phyloP scores from a whole-genome alignment of 495 filamentous ascomycete species.

The Penicillium lividum region DNA sequence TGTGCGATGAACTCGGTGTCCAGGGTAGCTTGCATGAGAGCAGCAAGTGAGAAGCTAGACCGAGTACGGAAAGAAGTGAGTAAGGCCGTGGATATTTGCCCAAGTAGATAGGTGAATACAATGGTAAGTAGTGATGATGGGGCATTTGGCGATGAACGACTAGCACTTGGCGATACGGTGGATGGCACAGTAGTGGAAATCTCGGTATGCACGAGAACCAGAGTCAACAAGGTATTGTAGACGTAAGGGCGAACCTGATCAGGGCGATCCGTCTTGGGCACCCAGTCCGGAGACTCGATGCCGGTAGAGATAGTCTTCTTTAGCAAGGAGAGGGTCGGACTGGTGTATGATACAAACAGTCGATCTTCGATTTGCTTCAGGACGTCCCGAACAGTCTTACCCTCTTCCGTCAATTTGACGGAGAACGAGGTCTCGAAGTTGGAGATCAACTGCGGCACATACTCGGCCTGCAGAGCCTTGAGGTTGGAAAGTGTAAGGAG shows the following conservation, averaged over 20 bases:
- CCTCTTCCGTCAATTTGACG: conserved; percentile 87
- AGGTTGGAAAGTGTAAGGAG: conserved; percentile 92
- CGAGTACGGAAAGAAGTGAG: conserved; percentile 69
- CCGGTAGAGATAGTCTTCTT: conserved; percentile 67
- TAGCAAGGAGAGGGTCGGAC: conserved; percentile 64
- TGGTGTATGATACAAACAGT: conserved; percentile 88
- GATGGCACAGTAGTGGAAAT: conserved; percentile 72
- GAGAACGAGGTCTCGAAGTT: conserved; percentile 90
- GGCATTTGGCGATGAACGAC: conserved; percentile 42
- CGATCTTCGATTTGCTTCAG: conserved; percentile 84
- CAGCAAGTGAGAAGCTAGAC: conserved; percentile 67
- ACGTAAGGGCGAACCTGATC: conserved; percentile 81
- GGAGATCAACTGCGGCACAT: conserved; percentile 78
- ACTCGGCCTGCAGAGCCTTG: conserved; percentile 69
- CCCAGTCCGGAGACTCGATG: conserved; percentile 70
- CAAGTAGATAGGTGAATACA: conserved; percentile 78
- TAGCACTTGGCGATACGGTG: conserved; percentile 30
- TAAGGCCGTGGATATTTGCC: conserved; percentile 69
- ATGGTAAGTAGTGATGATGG: conserved; percentile 62
- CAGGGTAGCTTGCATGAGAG: conserved; percentile 92
- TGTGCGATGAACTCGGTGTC: conserved; percentile 97
- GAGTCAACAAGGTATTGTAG: conserved; percentile 75
- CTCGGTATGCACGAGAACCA: conserved; percentile 90
- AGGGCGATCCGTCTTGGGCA: conserved; percentile 62
- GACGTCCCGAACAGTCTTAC: conserved; percentile 84